Evolutionary conservation across 352 stramenopile genomes (phyloP).

Genomic region (Pythium periplocum): DNA sequence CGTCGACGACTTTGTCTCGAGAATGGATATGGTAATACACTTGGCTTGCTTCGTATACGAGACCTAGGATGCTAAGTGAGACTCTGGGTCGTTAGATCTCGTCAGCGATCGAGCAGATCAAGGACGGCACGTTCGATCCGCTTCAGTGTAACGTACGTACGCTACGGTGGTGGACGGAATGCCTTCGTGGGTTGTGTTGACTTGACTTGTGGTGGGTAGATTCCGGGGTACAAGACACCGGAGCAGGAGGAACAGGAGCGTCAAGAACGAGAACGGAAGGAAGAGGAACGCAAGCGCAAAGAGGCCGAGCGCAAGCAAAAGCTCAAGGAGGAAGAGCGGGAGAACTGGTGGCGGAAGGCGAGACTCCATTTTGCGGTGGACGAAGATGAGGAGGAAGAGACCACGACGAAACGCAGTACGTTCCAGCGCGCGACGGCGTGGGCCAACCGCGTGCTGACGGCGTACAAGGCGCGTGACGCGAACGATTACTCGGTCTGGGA

Average conservation of each 20-base stretch:
- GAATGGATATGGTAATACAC: conserved; percentile 59
- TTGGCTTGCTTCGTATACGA: not conserved
- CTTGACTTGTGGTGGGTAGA: conserved; percentile 19
- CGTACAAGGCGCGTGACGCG: conserved; percentile 69
- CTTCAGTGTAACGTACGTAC: conserved; percentile 49
- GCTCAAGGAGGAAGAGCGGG: conserved; percentile 51
- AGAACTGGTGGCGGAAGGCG: conserved; percentile 64
- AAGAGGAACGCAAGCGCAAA: conserved; percentile 31
- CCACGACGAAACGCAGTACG: conserved; percentile 14
- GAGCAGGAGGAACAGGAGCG: conserved; percentile 65
- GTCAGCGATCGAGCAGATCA: conserved; percentile 72
- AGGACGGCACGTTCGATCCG: conserved; percentile 75
- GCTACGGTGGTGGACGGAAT: conserved; percentile 2
- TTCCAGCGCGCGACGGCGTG: conserved; percentile 15
- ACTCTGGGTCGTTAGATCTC: conserved; percentile 32
- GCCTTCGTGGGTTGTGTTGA: not conserved
- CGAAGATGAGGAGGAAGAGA: conserved; percentile 9
- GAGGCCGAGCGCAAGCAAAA: conserved; percentile 35
- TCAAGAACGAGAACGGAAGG: conserved; percentile 25
- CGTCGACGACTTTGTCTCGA: conserved; percentile 57
- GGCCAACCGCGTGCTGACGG: conserved; percentile 53
- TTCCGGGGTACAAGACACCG: conserved; percentile 70
- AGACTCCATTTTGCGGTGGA: conserved; percentile 50
- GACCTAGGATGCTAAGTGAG: not conserved
- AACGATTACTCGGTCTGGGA: conserved; percentile 83